Conservation (phyloP, 306 rosid species). For the Quercus cerris region DNA sequence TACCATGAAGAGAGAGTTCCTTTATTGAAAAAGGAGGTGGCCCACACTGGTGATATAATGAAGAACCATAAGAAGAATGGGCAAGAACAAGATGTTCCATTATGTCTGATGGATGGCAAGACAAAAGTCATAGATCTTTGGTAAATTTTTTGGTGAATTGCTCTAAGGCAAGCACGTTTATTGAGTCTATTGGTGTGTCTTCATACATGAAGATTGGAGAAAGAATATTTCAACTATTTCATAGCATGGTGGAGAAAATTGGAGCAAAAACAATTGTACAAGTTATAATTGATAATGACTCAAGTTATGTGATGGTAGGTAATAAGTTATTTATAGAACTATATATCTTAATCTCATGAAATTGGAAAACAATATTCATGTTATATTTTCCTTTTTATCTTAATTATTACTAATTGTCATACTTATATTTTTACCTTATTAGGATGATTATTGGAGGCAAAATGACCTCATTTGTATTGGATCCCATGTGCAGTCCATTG, state of each 20-base stretch:
- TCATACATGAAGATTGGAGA: neutral
- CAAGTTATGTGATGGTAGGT: neutral
- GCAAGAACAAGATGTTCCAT: neutral
- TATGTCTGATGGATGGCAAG: too few species aligned
- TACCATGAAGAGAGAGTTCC: neutral
- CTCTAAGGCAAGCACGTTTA: too few species aligned
- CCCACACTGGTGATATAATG: neutral
- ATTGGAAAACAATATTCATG: neutral
- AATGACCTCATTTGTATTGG: too few species aligned
- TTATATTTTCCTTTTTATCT: neutral
- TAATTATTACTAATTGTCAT: neutral
- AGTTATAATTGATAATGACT: neutral
- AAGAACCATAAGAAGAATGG: neutral
- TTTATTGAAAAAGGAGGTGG: neutral
- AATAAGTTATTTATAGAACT: neutral
- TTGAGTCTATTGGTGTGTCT: too few species aligned
- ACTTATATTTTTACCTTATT: neutral
- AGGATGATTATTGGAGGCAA: neutral
- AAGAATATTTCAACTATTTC: neutral
- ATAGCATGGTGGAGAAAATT: neutral
- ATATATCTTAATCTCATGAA: neutral
- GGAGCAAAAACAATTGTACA: neutral
- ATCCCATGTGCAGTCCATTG: too few species aligned
- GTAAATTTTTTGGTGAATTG: too few species aligned
- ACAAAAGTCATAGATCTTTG: too few species aligned